Percentiles rank a stretch among this genome's conserved stretches.
Evolutionary conservation across 139 green algal species (phyloP).

Genomic region (Chlamydomonas sp.): DNA sequence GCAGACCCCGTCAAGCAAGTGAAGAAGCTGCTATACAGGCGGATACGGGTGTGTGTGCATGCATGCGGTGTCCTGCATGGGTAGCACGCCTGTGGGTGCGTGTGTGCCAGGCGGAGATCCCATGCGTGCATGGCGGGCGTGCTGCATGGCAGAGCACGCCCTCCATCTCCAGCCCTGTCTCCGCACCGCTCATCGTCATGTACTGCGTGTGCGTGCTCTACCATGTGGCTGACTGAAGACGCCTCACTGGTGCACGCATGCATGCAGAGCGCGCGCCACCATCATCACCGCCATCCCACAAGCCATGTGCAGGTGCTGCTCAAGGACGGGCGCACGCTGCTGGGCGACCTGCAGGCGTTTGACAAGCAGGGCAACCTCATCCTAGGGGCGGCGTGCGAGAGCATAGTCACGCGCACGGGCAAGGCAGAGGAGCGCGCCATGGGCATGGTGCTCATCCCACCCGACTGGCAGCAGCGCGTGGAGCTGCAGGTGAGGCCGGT

Average conservation of each 20-base stretch:
- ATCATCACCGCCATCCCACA: background rate
- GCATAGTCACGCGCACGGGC: background rate
- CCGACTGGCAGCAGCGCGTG: background rate
- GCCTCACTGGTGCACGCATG: background rate
- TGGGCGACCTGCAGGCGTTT: conserved; percentile 34
- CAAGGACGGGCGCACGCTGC: conserved; percentile 28
- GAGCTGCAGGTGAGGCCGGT: conserved; percentile 4
- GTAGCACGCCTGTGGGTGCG: too few relatives aligned
- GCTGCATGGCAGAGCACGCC: background rate
- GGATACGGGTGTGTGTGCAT: too few relatives aligned
- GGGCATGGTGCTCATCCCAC: conserved; percentile 5
- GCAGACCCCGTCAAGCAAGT: too few relatives aligned
- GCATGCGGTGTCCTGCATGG: too few relatives aligned
- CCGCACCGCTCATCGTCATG: background rate
- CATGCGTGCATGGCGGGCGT: background rate
- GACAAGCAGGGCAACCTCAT: conserved; percentile 48
- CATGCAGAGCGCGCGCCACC: background rate
- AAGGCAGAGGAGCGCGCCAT: conserved; percentile 4
- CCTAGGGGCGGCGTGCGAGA: conserved; percentile 26
- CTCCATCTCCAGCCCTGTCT: background rate
- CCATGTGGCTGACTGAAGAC: background rate
- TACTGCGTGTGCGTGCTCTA: conserved; percentile 1
- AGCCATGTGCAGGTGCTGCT: conserved; percentile 9
- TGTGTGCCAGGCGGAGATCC: too few relatives aligned
- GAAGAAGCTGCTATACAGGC: too few relatives aligned